phyloP scores from a whole-genome alignment of 495 filamentous ascomycete species.

The Penicillium coffeae region DNA sequence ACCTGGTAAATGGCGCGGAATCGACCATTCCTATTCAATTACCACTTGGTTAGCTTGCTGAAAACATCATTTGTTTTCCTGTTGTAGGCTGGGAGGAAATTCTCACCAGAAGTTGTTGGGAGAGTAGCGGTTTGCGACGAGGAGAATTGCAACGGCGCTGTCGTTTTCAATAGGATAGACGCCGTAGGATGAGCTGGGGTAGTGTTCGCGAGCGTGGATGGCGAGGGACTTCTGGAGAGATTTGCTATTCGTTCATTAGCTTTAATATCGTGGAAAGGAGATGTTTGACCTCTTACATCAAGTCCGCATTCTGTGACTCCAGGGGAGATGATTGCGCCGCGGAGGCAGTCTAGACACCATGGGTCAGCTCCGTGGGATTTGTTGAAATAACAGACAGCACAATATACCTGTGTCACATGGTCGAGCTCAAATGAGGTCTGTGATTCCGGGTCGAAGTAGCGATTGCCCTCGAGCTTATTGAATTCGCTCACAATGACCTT shows the following conservation, averaged over 20 bases:
- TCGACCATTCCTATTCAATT: conserved; percentile 73
- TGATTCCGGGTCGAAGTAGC: conserved; percentile 87
- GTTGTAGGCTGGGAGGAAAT: too few species aligned
- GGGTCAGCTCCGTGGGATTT: conserved; percentile 3
- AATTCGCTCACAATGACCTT: conserved; percentile 84
- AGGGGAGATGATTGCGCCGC: conserved; percentile 73
- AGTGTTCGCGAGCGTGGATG: conserved; percentile 85
- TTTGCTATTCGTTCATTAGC: conserved; percentile 29
- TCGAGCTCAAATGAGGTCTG: conserved; percentile 83
- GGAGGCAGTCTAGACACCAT: conserved; percentile 65
- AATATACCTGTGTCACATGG: conserved; percentile 67
- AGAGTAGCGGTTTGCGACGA: conserved; percentile 94
- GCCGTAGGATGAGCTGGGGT: conserved; percentile 72
- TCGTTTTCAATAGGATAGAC: conserved; percentile 75
- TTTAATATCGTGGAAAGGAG: background rate
- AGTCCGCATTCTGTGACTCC: conserved; percentile 72
- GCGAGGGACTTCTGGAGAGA: conserved; percentile 76
- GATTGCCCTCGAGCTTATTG: conserved; percentile 70
- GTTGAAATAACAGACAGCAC: background rate
- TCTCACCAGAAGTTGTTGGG: conserved; percentile 91
- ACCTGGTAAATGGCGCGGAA: conserved; percentile 80
- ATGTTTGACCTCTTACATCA: conserved; percentile 57
- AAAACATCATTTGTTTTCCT: too few species aligned
- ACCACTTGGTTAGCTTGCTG: conserved; percentile 5
- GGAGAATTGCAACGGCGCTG: conserved; percentile 69